Conservation (phyloP, 768 basidiomycete genomes). For the Pulveroboletus ravenelii region DNA sequence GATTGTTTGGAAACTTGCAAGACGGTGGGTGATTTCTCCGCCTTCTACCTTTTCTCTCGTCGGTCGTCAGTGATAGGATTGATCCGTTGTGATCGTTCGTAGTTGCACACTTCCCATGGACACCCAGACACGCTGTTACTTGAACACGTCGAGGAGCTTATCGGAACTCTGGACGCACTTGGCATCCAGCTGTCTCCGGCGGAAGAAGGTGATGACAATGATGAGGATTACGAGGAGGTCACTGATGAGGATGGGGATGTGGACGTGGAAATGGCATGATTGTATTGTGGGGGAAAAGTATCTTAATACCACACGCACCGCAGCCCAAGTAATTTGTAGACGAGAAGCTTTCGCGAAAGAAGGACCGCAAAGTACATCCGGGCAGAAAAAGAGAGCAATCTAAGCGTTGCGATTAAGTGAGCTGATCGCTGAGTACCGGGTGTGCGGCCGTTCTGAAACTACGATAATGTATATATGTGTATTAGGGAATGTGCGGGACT, state of each 20-base stretch:
- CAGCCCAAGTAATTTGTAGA: not conserved
- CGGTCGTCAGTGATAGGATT: not conserved
- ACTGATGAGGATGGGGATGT: constrained; percentile 51
- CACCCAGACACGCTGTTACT: constrained; percentile 74
- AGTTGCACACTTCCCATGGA: constrained; percentile 69
- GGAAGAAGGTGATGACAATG: constrained; percentile 38
- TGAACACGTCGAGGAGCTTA: constrained; percentile 71
- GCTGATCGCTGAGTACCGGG: too few relatives aligned
- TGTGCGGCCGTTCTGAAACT: too few relatives aligned
- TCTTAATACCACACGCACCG: not conserved
- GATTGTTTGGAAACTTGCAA: constrained; percentile 83
- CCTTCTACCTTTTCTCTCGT: not conserved
- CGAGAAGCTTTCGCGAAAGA: not conserved
- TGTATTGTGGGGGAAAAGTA: constrained; percentile 8
- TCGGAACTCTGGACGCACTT: constrained; percentile 57
- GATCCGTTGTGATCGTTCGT: not conserved
- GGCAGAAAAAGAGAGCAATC: too few relatives aligned
- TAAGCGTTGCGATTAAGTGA: too few relatives aligned
- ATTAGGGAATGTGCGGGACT: too few relatives aligned
- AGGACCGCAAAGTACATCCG: too few relatives aligned
- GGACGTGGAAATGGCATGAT: constrained; percentile 55
- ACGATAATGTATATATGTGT: too few relatives aligned
- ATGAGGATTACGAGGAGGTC: constrained; percentile 56
- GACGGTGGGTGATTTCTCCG: constrained; percentile 44
- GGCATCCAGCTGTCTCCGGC: constrained; percentile 61